These are phyloP conservation scores for Leccinum huronense DNA, from an alignment of 1,284 basidiomycete genomes.

Conservation along the genomic window DNA sequence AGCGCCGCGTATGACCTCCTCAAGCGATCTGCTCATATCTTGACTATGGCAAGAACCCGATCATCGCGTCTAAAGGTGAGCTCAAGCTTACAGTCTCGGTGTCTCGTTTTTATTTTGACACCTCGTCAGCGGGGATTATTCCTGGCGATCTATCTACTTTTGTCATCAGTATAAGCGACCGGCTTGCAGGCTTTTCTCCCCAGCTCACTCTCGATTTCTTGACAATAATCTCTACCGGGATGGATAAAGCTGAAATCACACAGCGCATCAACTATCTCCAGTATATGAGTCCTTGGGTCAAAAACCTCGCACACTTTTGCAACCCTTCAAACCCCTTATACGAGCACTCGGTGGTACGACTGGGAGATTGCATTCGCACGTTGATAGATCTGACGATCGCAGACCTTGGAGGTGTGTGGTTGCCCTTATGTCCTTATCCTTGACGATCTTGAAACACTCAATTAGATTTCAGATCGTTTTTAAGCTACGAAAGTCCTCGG, in stretches of 20 bases:
- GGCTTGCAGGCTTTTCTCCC: constrained; percentile 69
- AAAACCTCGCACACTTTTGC: constrained; percentile 70
- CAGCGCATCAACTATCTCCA: constrained; percentile 72
- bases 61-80: constrained; percentile 68
- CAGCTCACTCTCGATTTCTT: constrained; percentile 85
- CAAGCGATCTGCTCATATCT: constrained; percentile 73
- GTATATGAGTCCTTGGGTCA: constrained; percentile 85
- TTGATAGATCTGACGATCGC: constrained; percentile 73
- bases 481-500: constrained; percentile 77
- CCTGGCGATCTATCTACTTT: constrained; percentile 71
- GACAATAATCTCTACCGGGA: constrained; percentile 70
- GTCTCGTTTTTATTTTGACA: constrained; percentile 13
- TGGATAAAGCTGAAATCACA: constrained; percentile 51
- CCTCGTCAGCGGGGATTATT: constrained; percentile 59
- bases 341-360: constrained; percentile 66
- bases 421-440: background rate
- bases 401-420: constrained; percentile 59
- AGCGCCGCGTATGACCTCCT: constrained; percentile 70
- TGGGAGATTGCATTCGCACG: constrained; percentile 76
- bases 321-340: constrained; percentile 65
- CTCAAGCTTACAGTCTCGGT: constrained; percentile 3
- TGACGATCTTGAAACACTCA: constrained; percentile 15
- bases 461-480: constrained; percentile 69
- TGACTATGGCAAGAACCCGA: constrained; percentile 68
- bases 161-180: constrained; percentile 65